Conservation (phyloP, 2,329 filamentous ascomycete species). For the Phyllosticta citrichinensis region DNA sequence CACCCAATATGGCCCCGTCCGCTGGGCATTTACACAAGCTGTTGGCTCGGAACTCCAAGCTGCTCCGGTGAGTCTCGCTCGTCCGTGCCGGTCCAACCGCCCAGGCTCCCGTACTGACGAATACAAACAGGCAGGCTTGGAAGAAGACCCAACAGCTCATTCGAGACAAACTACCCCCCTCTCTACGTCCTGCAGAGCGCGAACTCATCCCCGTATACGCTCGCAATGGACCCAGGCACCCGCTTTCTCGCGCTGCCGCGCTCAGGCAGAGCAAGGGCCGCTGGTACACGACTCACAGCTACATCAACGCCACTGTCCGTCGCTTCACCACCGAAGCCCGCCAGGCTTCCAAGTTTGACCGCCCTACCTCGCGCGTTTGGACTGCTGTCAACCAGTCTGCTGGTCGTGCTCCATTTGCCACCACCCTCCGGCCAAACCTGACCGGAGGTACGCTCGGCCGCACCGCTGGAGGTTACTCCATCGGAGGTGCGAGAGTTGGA, state of each 20-base stretch:
- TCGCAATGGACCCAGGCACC: slow-evolving; percentile 46
- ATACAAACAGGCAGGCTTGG: slow-evolving; percentile 33
- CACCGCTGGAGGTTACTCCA: slow-evolving; percentile 78
- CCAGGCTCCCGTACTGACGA: background rate
- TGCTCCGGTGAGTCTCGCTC: slow-evolving; percentile 26
- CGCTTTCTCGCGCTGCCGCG: slow-evolving; percentile 50
- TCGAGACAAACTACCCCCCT: slow-evolving; percentile 34
- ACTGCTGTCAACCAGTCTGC: slow-evolving; percentile 53
- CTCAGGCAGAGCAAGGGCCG: slow-evolving; percentile 55
- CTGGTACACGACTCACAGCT: slow-evolving; percentile 50
- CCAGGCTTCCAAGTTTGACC: slow-evolving; percentile 35
- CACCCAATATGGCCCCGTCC: slow-evolving; percentile 27
- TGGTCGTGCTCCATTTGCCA: slow-evolving; percentile 75
- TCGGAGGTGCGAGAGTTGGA: slow-evolving; percentile 59
- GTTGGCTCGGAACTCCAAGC: slow-evolving; percentile 32
- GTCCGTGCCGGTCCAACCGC: background rate
- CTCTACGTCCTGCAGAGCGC: slow-evolving; percentile 32
- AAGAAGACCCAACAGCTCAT: slow-evolving; percentile 37
- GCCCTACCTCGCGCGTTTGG: slow-evolving; percentile 45
- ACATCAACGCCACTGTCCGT: slow-evolving; percentile 35
- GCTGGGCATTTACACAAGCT: slow-evolving; percentile 29
- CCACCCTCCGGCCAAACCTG: slow-evolving; percentile 79
- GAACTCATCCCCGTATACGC: slow-evolving; percentile 51
- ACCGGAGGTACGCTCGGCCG: slow-evolving; percentile 79
- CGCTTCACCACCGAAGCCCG: slow-evolving; percentile 42